Evolutionary conservation across 306 rosid species (phyloP).

Genomic region (Lablab purpureus): DNA sequence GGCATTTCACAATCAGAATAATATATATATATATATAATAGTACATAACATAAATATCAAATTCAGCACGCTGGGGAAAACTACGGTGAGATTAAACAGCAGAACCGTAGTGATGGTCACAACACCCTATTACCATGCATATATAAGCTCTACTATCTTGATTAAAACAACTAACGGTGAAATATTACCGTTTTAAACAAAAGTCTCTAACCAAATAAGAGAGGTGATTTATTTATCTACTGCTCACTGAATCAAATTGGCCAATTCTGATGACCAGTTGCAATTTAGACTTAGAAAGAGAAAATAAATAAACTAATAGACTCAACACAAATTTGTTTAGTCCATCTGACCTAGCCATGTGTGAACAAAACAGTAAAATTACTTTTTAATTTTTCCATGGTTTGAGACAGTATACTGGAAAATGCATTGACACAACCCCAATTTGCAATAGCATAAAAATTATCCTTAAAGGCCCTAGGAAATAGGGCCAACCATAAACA

Average conservation of each 20-base stretch:
- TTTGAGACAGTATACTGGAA: not conserved
- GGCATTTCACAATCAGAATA: not conserved
- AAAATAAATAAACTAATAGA: not conserved
- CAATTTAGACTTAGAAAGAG: not conserved
- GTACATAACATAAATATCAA: not conserved
- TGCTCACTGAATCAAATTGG: not conserved
- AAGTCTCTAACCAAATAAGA: constrained; percentile 10
- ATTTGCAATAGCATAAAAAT: constrained; percentile 1
- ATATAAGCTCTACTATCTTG: not conserved
- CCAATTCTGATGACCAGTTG: not conserved
- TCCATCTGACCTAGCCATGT: not conserved
- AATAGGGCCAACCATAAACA: constrained; percentile 16
- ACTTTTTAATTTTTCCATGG: not conserved
- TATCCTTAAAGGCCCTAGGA: constrained; percentile 1
- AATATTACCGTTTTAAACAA: not conserved
- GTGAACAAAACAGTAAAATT: not conserved
- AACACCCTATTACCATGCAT: not conserved
- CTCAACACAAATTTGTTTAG: constrained; percentile 6
- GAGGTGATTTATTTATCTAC: not conserved
- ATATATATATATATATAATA: too few species aligned
- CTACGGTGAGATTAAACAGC: not conserved
- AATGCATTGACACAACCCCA: constrained; percentile 2
- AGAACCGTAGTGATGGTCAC: not conserved
- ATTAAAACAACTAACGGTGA: not conserved
- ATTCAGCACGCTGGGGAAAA: not conserved